Evolutionary conservation across 768 basidiomycete species (phyloP), one percentile per base, ranked within the genome.

Genomic region (Tulasnella sp.): DNA sequence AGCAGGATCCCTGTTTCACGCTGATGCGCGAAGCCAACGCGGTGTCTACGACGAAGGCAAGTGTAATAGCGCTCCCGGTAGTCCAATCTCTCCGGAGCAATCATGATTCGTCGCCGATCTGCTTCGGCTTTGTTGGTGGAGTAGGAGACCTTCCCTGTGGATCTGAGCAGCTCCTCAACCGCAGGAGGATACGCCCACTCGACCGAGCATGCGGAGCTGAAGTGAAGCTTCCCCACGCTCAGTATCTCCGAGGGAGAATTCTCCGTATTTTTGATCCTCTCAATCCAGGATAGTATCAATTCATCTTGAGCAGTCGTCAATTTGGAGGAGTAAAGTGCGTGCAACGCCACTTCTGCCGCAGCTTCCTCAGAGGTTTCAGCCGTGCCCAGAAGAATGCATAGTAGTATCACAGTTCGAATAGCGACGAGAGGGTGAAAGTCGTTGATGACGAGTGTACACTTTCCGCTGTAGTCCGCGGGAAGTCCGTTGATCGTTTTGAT

Each of bases 281-380:
- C 40, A 0, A 78, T 64, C 34, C 80, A 74, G 2, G 68, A 34
- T 2, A 78, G 64, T n/a, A 79, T 69, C 22, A 73, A 72, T 1
- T 77, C 6, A 16, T 74, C 75, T 72, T 84, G 81, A 40, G 79
- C 77, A 41, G 67, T 68, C 4, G 83, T 83, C 42, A 85, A 63
- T 71, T 81, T 82, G 7, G 79, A 78, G 1, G 85, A 86, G 68
- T 84, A 84, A 83, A 83, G 84, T 65, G 83, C 81, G 72, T 86
- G 84, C 26, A 85, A 78, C 5, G 83, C 84, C 4, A 80, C 75
- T 44, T 85, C 85, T 7, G 80, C 84, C 0, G 81, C 82, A n/a
- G 79, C n/a, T 6, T 12, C 66, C 68, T 76, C 67, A 66, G 84
- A 79, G 1, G 40, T 35, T 5, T 17, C 40, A 1, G 77, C 62